Conservation (phyloP, 2,329 filamentous ascomycete species). For the Hymenoscyphus fraxineus region DNA sequence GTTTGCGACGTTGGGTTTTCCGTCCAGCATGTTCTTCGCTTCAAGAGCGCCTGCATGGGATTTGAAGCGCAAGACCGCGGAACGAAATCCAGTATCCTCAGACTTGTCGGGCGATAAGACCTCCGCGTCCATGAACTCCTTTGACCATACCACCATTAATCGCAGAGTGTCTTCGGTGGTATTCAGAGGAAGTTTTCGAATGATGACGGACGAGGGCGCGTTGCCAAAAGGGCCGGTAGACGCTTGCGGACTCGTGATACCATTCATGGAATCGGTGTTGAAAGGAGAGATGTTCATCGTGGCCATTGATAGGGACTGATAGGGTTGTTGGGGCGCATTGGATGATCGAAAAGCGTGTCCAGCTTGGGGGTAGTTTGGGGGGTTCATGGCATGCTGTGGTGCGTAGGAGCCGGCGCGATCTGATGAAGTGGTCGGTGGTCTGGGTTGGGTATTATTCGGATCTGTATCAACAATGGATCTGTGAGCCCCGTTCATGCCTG, state of each 20-base stretch:
- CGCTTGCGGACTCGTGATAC: constrained; percentile 23
- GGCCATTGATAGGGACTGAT: constrained; percentile 33
- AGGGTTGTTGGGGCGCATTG: constrained; percentile 30
- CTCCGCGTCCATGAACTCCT: constrained; percentile 51
- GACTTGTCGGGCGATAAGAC: constrained; percentile 48
- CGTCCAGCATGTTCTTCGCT: constrained; percentile 55
- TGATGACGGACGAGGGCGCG: constrained; percentile 43
- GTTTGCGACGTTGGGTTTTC: constrained; percentile 49
- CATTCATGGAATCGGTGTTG: constrained; percentile 23
- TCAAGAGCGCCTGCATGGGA: constrained; percentile 50
- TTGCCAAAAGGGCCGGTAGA: constrained; percentile 22
- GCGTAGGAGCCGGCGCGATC: constrained; percentile 26
- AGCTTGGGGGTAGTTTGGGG: constrained; percentile 33
- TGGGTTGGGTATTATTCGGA: constrained; percentile 17
- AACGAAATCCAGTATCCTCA: constrained; percentile 47
- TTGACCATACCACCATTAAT: constrained; percentile 56
- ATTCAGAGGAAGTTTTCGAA: constrained; percentile 52
- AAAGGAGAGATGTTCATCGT: constrained; percentile 30
- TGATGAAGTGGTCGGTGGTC: constrained; percentile 15
- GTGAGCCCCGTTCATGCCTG: constrained; percentile 29
- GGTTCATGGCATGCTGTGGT: constrained; percentile 37
- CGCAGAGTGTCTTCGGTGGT: constrained; percentile 52
- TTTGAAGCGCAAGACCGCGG: constrained; percentile 53
- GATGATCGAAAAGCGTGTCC: constrained; percentile 32
- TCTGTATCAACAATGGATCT: constrained; percentile 22